These are phyloP conservation scores for Microbotryum lychnidis-dioicae DNA, from an alignment of 1,284 basidiomycete species.

Conservation along the genomic window DNA sequence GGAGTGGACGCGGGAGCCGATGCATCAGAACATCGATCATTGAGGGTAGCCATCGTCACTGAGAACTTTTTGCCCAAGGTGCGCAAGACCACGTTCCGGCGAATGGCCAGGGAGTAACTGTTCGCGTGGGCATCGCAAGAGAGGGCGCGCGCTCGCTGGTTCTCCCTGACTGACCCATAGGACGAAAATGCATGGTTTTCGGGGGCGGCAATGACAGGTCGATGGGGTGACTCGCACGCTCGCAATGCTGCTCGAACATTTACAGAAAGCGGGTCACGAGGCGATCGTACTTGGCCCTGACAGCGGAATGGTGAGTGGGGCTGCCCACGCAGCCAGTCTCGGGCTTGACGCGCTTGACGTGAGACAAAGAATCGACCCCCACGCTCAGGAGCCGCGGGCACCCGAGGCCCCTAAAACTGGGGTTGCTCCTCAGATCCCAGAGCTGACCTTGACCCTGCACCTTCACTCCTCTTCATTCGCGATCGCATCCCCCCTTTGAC, in stretches of 20 bases:
- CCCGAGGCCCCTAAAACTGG: too few species aligned
- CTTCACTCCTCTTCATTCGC: too few species aligned
- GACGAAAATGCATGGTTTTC: not conserved
- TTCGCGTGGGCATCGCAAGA: not conserved
- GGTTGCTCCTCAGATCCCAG: not conserved
- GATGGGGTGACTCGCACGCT: slow-evolving; percentile 53
- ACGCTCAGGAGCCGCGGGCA: too few species aligned
- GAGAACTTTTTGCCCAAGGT: slow-evolving; percentile 52
- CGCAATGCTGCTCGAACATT: slow-evolving; percentile 50
- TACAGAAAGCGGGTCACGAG: slow-evolving; percentile 49
- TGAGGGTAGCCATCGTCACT: slow-evolving; percentile 41
- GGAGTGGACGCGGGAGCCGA: not conserved
- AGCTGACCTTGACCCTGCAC: not conserved
- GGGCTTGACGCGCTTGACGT: too few species aligned
- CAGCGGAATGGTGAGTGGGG: slow-evolving; percentile 44
- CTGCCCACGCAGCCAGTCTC: too few species aligned
- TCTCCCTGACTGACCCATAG: slow-evolving; percentile 2
- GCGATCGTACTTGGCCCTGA: slow-evolving; percentile 51
- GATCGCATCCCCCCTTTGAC: too few species aligned
- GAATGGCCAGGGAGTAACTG: not conserved
- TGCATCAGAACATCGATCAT: not conserved
- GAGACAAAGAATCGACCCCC: too few species aligned
- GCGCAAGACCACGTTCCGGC: not conserved
- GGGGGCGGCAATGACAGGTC: slow-evolving; percentile 26
- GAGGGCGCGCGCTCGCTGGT: not conserved